These are phyloP conservation scores for Ceratocystis alfenasii DNA, from an alignment of 2,329 filamentous ascomycete genomes.

Conservation along the genomic window DNA sequence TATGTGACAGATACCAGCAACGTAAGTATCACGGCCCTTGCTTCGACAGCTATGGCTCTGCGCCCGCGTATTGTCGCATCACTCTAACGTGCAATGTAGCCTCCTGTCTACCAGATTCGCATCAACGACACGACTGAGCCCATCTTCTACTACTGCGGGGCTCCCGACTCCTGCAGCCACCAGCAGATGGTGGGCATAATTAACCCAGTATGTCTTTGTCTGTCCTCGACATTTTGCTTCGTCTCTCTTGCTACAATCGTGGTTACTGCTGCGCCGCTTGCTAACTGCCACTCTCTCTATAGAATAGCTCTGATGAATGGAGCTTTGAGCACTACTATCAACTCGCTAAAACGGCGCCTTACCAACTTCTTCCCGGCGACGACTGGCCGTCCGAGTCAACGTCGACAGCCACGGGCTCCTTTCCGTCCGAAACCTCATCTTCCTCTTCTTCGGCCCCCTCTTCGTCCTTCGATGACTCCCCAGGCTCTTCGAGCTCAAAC, in stretches of 20 bases:
- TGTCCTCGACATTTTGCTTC: neutral
- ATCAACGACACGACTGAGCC: constrained; percentile 48
- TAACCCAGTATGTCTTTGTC: constrained; percentile 45
- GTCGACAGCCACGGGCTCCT: constrained; percentile 20
- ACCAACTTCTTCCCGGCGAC: constrained; percentile 45
- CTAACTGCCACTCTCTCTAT: constrained; percentile 18
- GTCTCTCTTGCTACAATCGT: neutral
- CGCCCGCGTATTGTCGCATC: neutral
- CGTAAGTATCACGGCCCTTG: constrained; percentile 29
- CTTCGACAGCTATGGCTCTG: neutral
- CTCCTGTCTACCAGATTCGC: constrained; percentile 32
- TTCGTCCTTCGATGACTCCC: constrained; percentile 16
- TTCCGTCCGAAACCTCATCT: constrained; percentile 14
- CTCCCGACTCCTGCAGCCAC: constrained; percentile 49
- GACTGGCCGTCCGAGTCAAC: constrained; percentile 39
- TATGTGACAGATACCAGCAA: constrained; percentile 36
- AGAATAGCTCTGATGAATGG: constrained; percentile 24
- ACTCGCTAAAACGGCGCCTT: constrained; percentile 37
- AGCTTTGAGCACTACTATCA: constrained; percentile 38
- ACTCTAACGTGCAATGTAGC: constrained; percentile 26
- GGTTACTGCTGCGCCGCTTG: neutral
- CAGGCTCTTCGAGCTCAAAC: constrained; percentile 14
- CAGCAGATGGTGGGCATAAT: constrained; percentile 66
- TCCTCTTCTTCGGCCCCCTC: constrained; percentile 22
- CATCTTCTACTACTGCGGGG: constrained; percentile 59